Percentiles rank a stretch among this genome's conserved stretches.
Conservation (phyloP, 495 filamentous ascomycete genomes). For the Daldinia vernicosa region DNA sequence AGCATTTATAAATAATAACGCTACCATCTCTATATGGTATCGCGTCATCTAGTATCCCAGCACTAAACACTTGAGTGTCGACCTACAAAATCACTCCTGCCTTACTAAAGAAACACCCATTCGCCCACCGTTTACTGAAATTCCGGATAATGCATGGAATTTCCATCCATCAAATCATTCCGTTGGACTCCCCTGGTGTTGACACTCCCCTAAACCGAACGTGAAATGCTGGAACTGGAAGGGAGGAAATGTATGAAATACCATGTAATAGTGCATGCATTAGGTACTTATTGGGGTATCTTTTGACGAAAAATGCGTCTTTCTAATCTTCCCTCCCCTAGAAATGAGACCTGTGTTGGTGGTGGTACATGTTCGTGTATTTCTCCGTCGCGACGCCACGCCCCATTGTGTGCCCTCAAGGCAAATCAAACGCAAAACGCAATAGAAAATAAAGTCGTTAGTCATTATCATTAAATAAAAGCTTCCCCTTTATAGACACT, state of each 20-base stretch:
- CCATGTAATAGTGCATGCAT: conserved; percentile 36
- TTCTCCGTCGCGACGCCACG: conserved; percentile 25
- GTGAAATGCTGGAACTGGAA: background rate
- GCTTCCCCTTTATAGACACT: background rate
- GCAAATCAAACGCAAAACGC: conserved; percentile 10
- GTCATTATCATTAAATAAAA: conserved; percentile 29
- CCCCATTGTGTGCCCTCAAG: conserved; percentile 10
- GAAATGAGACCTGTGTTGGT: conserved; percentile 14
- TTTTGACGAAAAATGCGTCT: conserved; percentile 29
- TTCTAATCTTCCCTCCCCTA: conserved; percentile 31
- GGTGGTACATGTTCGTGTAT: conserved; percentile 29
- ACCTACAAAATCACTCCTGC: conserved; percentile 4
- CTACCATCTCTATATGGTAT: conserved; percentile 8
- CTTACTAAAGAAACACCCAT: background rate
- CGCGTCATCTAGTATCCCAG: background rate
- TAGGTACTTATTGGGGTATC: conserved; percentile 40
- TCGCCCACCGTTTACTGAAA: background rate
- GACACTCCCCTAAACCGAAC: background rate
- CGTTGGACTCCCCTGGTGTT: background rate
- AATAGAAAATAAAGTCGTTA: conserved; percentile 29
- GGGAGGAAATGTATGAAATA: conserved; percentile 17
- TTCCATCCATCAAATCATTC: background rate
- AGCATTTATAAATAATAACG: conserved; percentile 7
- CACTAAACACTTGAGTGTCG: background rate
- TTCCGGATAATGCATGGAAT: background rate